Base-by-base conservation (phyloP, 2,329 filamentous ascomycete species). In the Cordyceps javanica region DNA sequence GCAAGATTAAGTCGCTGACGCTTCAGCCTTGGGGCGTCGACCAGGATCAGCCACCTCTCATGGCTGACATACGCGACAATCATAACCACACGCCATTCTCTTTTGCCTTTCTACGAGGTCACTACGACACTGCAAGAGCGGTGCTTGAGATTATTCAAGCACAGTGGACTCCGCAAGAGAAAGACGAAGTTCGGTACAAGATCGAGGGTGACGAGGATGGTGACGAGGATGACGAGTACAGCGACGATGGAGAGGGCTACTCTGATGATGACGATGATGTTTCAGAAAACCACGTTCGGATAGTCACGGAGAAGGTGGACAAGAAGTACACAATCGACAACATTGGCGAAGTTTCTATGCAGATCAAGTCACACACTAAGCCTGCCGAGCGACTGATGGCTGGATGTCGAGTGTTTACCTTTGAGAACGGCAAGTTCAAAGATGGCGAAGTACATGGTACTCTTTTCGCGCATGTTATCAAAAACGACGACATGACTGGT, bases 281-380 rank as follows among this genome's bases (percentile, higher is more conserved):
- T 3, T 69, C 72, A 1, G 72, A 70, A 1, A 69, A 70, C 5
- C 71, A 74, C 44, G 75, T 76, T 19, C 72, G 73, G 7, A 76
- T 83, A 41, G 73, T 76, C 49, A 73, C 72, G 16, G 79, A 86
- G 59, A 75, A 85, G 41, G 73, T 90, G 28, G 81, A 87, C 62
- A 82, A 87, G 13, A 76, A 80, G 36, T 90, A 89, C 67, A 94
- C 90, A 0, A 81, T 93, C 54, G 88, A 94, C 16, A 84, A 90
- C 63, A 78, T 94, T 58, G 88, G 88, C 0, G 81, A 89, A 62
- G 76, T 88, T 4, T 82, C 82, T 0, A 85, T 81, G 66, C 78
- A 87, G 57, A 87, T 91, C 59, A 85, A 89, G 66, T 89, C 87
- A 58, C 72, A 76, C 16, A 71, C 79, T 9, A 77, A 77, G 36